These are phyloP conservation scores for Xerocomus minutiporus DNA, from an alignment of 1,284 basidiomycete genomes.

Conservation along the genomic window DNA sequence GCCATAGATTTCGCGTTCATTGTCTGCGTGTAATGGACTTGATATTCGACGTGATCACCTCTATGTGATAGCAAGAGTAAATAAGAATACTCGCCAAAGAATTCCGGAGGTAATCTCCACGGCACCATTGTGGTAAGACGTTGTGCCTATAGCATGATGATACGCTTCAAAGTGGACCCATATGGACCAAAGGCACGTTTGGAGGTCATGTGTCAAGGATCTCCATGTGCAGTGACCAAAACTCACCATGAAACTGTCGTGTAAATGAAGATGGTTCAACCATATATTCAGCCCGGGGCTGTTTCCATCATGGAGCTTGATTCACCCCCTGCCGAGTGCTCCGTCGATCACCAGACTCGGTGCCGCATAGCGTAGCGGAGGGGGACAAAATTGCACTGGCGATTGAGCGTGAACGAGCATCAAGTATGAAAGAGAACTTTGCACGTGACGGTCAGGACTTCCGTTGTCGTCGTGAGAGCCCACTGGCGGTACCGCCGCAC, in stretches of 20 bases:
- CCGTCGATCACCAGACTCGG: too few relatives aligned
- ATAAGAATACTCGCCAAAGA: background rate
- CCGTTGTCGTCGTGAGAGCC: background rate
- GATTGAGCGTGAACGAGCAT: background rate
- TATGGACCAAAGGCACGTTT: background rate
- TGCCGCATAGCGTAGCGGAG: background rate
- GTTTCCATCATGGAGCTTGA: too few relatives aligned
- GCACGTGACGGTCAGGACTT: background rate
- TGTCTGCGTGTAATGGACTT: background rate
- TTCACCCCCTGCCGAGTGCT: too few relatives aligned
- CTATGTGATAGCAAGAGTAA: background rate
- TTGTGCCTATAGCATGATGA: background rate
- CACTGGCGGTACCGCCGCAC: background rate
- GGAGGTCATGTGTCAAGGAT: background rate
- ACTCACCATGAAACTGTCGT: too few relatives aligned
- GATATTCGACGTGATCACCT: background rate
- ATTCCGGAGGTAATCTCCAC: background rate
- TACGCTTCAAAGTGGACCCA: background rate
- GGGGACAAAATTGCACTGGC: background rate
- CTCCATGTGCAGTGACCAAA: too few relatives aligned
- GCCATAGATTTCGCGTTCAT: background rate
- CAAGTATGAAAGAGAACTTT: too few relatives aligned
- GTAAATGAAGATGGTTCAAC: too few relatives aligned
- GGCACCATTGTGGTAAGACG: background rate
- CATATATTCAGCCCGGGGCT: too few relatives aligned